A percentile compares a stretch with the other conserved stretches of the same genome.
Evolutionary conservation across 345 rosid genomes (phyloP).

Genomic region (Erucastrum elatum): DNA sequence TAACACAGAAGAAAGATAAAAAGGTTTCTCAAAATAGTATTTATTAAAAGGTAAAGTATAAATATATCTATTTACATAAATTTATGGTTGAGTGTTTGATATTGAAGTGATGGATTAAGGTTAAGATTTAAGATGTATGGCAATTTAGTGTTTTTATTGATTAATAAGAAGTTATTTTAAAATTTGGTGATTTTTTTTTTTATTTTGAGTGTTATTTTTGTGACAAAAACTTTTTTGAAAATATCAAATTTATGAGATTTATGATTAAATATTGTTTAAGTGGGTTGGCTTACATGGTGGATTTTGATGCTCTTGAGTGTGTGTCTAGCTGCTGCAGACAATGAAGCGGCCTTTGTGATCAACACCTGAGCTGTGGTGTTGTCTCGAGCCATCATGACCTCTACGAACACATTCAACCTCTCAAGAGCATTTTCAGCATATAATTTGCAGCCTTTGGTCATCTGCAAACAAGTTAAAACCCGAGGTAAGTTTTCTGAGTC

Average conservation of each 20-base stretch:
- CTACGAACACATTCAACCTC: conserved; percentile 55
- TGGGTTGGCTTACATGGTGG: conserved; percentile 46
- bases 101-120: neutral
- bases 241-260: neutral
- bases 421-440: conserved; percentile 63
- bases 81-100: neutral
- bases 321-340: conserved; percentile 46
- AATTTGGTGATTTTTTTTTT: neutral
- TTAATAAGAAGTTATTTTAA: no score
- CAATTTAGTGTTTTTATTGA: neutral
- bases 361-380: conserved; percentile 47
- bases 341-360: conserved; percentile 42
- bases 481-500: conserved; percentile 4
- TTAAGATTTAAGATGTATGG: neutral
- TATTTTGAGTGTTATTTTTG: neutral
- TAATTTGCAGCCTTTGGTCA: conserved; percentile 39
- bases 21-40: no score
- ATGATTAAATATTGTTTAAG: neutral
- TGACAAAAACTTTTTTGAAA: neutral
- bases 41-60: no score
- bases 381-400: conserved; percentile 55
- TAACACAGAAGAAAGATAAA: no score
- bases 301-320: conserved; percentile 46
- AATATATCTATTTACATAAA: no score
- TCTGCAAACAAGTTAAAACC: conserved; percentile 44